These are phyloP conservation scores for Physocladia obscura DNA, from an alignment of 192 early-diverging fungal species.

Conservation along the genomic window DNA sequence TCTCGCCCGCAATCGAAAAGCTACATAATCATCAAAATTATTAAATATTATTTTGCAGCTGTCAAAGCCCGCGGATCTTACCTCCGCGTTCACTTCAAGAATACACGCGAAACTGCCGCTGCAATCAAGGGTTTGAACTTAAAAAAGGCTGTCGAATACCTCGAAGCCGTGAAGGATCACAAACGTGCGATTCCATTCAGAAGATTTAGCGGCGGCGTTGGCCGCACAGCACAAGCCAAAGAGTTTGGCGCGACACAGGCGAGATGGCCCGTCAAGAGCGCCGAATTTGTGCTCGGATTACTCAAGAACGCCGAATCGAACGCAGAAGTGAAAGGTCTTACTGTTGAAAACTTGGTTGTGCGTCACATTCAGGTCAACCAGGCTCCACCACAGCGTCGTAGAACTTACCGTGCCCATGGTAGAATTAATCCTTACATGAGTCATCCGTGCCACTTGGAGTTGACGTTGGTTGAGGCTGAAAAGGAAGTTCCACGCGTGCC, in stretches of 20 bases:
- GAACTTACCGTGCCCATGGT: slow-evolving; percentile 99
- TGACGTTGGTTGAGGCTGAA: slow-evolving; percentile 87
- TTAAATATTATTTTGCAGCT: slow-evolving; percentile 41
- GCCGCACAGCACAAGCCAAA: slow-evolving; percentile 96
- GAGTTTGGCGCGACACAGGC: slow-evolving; percentile 82
- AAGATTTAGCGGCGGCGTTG: slow-evolving; percentile 94
- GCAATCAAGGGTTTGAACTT: slow-evolving; percentile 92
- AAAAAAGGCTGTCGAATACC: slow-evolving; percentile 86
- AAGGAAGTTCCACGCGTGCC: slow-evolving; percentile 76
- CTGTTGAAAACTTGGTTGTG: slow-evolving; percentile 83
- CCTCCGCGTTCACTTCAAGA: slow-evolving; percentile 92
- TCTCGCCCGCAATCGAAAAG: too few species aligned
- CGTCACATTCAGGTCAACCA: slow-evolving; percentile 98
- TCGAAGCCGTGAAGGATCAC: slow-evolving; percentile 92
- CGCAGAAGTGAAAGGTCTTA: slow-evolving; percentile 94
- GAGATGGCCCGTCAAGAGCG: slow-evolving; percentile 98
- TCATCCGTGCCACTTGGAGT: slow-evolving; percentile 95
- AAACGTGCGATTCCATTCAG: slow-evolving; percentile 98
- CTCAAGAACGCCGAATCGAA: slow-evolving; percentile 97
- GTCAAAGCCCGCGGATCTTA: slow-evolving; percentile 88
- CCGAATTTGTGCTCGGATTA: slow-evolving; percentile 88
- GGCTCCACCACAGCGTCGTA: slow-evolving; percentile 93
- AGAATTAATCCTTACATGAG: slow-evolving; percentile 93
- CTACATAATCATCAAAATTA: not conserved
- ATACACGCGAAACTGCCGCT: slow-evolving; percentile 94